These are phyloP conservation scores for Gracilariopsis chorda DNA, from an alignment of 23 red algal species.

Conservation along the genomic window DNA sequence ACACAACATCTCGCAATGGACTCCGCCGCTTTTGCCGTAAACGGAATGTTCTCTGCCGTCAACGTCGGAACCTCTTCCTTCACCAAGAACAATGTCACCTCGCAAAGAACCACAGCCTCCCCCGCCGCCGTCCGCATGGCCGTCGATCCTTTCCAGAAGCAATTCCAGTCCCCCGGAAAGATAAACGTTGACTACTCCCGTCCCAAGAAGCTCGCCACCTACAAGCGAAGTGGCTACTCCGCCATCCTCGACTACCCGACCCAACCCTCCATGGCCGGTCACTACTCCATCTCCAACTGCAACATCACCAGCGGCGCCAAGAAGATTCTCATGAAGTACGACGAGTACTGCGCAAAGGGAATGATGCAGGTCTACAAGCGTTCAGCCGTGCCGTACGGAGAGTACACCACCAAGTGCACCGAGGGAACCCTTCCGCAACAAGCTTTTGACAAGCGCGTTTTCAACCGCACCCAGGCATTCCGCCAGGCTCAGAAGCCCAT, in stretches of 20 bases:
- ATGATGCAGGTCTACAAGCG: conserved; percentile 71
- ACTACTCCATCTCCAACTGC: conserved; percentile 73
- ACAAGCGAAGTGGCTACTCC: conserved; percentile 65
- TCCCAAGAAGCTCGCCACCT: conserved; percentile 66
- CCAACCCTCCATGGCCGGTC: conserved; percentile 48
- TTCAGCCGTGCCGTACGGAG: conserved; percentile 59
- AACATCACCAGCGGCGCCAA: conserved; percentile 14
- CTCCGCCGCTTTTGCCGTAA: conserved; percentile 54
- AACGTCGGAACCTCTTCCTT: conserved; percentile 69
- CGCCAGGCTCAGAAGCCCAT: conserved; percentile 74
- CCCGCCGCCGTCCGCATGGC: conserved; percentile 36
- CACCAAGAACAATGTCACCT: conserved; percentile 2
- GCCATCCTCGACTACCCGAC: conserved; percentile 59
- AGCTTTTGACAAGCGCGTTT: conserved; percentile 64
- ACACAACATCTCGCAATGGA: conserved; percentile 13
- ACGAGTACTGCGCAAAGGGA: conserved; percentile 79
- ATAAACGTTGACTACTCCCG: conserved; percentile 75
- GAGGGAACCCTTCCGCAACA: conserved; percentile 63
- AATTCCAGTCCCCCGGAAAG: conserved; percentile 61
- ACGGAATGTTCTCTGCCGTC: conserved; percentile 57
- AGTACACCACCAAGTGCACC: conserved; percentile 71
- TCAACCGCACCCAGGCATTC: conserved; percentile 74
- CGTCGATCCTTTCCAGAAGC: conserved; percentile 74
- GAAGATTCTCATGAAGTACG: conserved; percentile 63
- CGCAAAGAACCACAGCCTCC: neutral